phyloP scores from a whole-genome alignment of 495 filamentous ascomycete genomes.

The Aspergillus avenaceus region DNA sequence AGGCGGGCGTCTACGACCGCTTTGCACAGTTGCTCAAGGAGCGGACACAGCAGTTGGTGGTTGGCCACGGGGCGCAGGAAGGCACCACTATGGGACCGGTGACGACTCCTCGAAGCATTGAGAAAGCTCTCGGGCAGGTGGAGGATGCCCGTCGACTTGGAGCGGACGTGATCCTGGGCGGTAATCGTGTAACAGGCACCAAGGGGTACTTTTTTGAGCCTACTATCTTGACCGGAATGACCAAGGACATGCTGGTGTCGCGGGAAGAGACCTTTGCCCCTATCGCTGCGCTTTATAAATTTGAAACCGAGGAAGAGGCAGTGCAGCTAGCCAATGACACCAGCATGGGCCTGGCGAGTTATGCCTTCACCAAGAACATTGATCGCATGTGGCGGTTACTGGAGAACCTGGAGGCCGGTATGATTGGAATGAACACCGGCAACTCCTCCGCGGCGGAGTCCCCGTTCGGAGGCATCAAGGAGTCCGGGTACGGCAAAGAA shows the following conservation, averaged over 20 bases:
- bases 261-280: slow-evolving; percentile 70
- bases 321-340: slow-evolving; percentile 60
- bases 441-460: slow-evolving; percentile 65
- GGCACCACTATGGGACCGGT: slow-evolving; percentile 64
- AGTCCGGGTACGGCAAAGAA: slow-evolving; percentile 74
- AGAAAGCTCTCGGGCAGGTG: slow-evolving; percentile 59
- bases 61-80: slow-evolving; percentile 59
- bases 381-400: slow-evolving; percentile 68
- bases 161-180: slow-evolving; percentile 56
- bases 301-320: slow-evolving; percentile 67
- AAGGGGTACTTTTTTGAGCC: slow-evolving; percentile 70
- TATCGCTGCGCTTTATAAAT: slow-evolving; percentile 61
- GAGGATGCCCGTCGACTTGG: slow-evolving; percentile 60
- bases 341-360: slow-evolving; percentile 66
- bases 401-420: slow-evolving; percentile 71
- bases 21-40: slow-evolving; percentile 54
- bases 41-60: slow-evolving; percentile 50
- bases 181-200: slow-evolving; percentile 41
- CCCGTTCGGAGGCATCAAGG: slow-evolving; percentile 75
- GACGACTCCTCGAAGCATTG: slow-evolving; percentile 59
- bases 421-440: slow-evolving; percentile 72
- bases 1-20: slow-evolving; percentile 50
- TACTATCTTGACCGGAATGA: slow-evolving; percentile 61
- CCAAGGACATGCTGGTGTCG: slow-evolving; percentile 59
- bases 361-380: slow-evolving; percentile 71